Evolutionary conservation across 768 basidiomycete genomes (phyloP), one percentile per base, ranked within the genome.

Genomic region (Exidia glandulosa): DNA sequence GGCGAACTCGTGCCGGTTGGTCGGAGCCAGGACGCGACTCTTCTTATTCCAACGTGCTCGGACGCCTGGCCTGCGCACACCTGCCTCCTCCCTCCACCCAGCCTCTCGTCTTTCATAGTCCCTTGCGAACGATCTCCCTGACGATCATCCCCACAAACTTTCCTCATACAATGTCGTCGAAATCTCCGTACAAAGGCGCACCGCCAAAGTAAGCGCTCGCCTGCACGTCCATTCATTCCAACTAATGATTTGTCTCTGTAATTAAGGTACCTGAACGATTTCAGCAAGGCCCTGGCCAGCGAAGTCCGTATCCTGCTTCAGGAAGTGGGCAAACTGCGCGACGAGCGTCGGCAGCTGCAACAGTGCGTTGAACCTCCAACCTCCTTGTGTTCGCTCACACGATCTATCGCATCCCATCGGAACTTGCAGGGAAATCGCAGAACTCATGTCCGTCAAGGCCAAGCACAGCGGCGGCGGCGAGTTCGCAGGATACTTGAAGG

Each of bases 221-320:
- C 50, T 25, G 50, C 30, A 54, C 9, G 50, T 13, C 14, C 30
- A 54, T 54, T n/a, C 19, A 19, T 27, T 54, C 14, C n/a, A 54
- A n/a, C 31, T 13, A 9, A 12, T 12, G 27, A 9, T 32, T 10
- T 23, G 47, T 50, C 23, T n/a, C 27, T 14, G 9, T 23, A 37
- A 37, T 57, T 50, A 65, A 79, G 79, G 68, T 82, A 83, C 66
- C 66, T 83, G 57, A 80, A 81, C 63, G 81, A 83, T 65, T 83
- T 83, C 67, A 82, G 80, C 70, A 84, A 83, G 64, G 82, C 82
- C 1, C 78, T 83, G 37, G 82, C 82, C 9, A 69, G 76, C 59
- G 82, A 83, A 67, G 81, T 83, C n/a, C 79, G 82, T 34, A 82
- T 83, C 59, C 75, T 83, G 16, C 76, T 83, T 29, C 77, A 78